Evolutionary conservation across 2,329 filamentous ascomycete species (phyloP), one percentile per base, ranked within the genome.

Genomic region (Clonostachys rhizophaga): DNA sequence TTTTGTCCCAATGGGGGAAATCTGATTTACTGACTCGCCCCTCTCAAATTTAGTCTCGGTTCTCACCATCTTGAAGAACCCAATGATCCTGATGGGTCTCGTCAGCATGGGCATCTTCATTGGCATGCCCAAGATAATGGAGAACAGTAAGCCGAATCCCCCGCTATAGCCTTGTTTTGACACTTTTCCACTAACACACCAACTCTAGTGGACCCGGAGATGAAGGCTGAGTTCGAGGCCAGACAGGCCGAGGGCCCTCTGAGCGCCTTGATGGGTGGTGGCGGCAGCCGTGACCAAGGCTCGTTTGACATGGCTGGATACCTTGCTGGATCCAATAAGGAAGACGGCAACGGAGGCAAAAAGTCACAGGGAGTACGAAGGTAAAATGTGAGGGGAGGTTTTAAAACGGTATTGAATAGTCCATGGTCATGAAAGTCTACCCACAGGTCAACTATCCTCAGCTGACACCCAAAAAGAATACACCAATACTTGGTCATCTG

Each of bases 71-170:
- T 75, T 96, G 58, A 94, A 94, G 74, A 96, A 89, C 63, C 94
- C 94, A 5, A 97, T 97, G 91, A 96, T 97, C 53, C 78, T 99
- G 50, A 86, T 99, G 74, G 91, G 87, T 5, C 69, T 95, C 34
- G 83, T 94, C 37, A 90, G 86, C 51, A 82, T 96, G 73, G 84
- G 72, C 6, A 74, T 96, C 54, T 91, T 96, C 52, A 78, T 97
- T 58, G 91, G 91, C 55, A 89, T 97, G 87, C 94, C 94, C 13
- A 94, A 96, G 67, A 68, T 99, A 47, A 84, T 97, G 72, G 91
- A 97, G 45, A 96, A 94, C 64, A 96, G 91, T 96, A 81, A 52
- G 89, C 79, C 7, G 14, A 36, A 34, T 46, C 20, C 46, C 10
- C 49, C 18, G 16, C 34, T 33, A 33, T 33, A 16, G 35, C 18